These are phyloP conservation scores for Phlebiopsis flavidoalba DNA, from an alignment of 768 basidiomycete genomes.

Conservation along the genomic window DNA sequence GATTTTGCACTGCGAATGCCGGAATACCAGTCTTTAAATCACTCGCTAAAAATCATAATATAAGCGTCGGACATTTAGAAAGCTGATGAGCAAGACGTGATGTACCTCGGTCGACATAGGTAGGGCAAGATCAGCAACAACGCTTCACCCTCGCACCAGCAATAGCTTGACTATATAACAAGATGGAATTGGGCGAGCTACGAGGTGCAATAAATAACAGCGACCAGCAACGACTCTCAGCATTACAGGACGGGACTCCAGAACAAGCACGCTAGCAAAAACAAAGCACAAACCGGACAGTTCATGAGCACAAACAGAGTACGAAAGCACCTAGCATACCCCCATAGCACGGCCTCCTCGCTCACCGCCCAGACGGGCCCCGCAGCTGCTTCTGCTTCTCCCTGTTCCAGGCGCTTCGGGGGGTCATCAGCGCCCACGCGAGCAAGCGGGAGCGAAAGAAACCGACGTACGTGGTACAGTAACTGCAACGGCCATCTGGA, in stretches of 20 bases:
- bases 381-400: slow-evolving; percentile 82
- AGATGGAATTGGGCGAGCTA: not conserved
- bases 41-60: no score
- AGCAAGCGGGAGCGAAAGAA: not conserved
- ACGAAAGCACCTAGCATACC: not conserved
- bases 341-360: not conserved
- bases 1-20: no score
- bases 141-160: not conserved
- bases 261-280: slow-evolving; percentile 1
- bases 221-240: not conserved
- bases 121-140: no score
- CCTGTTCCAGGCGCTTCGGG: slow-evolving; percentile 74
- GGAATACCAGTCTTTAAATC: no score
- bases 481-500: slow-evolving; percentile 95
- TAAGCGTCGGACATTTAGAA: no score
- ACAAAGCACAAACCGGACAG: not conserved
- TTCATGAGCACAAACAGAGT: no score
- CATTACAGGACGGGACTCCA: not conserved
- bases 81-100: no score
- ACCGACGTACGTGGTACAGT: slow-evolving; percentile 68
- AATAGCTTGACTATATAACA: not conserved
- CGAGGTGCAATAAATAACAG: slow-evolving; percentile 3
- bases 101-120: no score
- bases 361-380: not conserved
- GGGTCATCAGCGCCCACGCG: not conserved